A percentile compares a stretch with the other conserved stretches of the same genome.
phyloP scores from a whole-genome alignment of 2,329 filamentous ascomycete genomes.

The Arthroderma sp. region DNA sequence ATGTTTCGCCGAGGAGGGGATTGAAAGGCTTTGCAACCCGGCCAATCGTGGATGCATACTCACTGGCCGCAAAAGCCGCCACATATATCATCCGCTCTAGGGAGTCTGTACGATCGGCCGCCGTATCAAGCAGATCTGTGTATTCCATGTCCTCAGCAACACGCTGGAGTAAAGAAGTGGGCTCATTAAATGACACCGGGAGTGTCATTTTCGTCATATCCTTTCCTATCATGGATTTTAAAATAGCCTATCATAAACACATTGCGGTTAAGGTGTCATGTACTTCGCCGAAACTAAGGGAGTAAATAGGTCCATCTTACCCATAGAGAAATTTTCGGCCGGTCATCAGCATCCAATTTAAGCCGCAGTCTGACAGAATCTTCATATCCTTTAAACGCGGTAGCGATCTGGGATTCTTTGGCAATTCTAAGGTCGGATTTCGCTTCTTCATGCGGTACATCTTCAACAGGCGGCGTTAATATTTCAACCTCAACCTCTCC shows the following conservation, averaged over 20 bases:
- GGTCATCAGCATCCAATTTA: slow-evolving; percentile 80
- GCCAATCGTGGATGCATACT: slow-evolving; percentile 92
- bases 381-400: slow-evolving; percentile 81
- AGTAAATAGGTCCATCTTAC: slow-evolving; percentile 40
- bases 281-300: neutral
- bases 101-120: slow-evolving; percentile 71
- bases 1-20: slow-evolving; percentile 87
- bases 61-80: slow-evolving; percentile 86
- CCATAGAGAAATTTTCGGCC: slow-evolving; percentile 92
- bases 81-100: slow-evolving; percentile 90
- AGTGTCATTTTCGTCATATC: slow-evolving; percentile 99
- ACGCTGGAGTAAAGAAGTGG: slow-evolving; percentile 85
- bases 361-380: slow-evolving; percentile 67
- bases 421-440: slow-evolving; percentile 31
- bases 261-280: neutral
- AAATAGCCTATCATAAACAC: slow-evolving; percentile 52
- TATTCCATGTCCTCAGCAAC: slow-evolving; percentile 98
- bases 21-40: slow-evolving; percentile 98
- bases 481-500: slow-evolving; percentile 55
- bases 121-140: slow-evolving; percentile 76
- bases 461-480: slow-evolving; percentile 32
- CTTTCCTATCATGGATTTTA: slow-evolving; percentile 99
- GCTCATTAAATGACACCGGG: slow-evolving; percentile 96
- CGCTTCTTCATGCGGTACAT: slow-evolving; percentile 31
- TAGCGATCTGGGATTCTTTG: slow-evolving; percentile 52